phyloP scores from a whole-genome alignment of 192 early-diverging fungal genomes.

The Linnemannia elongata region DNA sequence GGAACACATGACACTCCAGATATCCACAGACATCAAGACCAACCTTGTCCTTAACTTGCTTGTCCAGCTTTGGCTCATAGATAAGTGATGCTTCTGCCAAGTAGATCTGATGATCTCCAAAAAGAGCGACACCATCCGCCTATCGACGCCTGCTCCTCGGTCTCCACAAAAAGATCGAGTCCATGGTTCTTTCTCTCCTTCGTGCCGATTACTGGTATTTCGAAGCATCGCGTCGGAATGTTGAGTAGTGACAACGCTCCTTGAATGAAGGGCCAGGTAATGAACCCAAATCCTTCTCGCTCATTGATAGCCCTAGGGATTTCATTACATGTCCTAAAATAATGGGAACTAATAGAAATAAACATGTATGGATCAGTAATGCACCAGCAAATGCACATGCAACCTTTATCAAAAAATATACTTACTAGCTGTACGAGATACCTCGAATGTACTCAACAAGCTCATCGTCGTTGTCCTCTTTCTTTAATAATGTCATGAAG shows the following conservation, averaged over 20 bases:
- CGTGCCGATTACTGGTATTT: background rate
- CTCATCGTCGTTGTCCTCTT: background rate
- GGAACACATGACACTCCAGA: too few relatives aligned
- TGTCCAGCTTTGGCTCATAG: slow-evolving; percentile 19
- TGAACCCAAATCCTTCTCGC: slow-evolving; percentile 9
- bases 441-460: slow-evolving; percentile 18
- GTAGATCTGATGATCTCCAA: slow-evolving; percentile 19
- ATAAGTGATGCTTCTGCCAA: slow-evolving; percentile 16
- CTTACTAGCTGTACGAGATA: slow-evolving; percentile 18
- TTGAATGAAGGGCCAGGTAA: slow-evolving; percentile 13
- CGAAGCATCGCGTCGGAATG: slow-evolving; percentile 9
- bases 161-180: slow-evolving; percentile 15
- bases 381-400: background rate
- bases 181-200: slow-evolving; percentile 19
- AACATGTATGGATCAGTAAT: too few relatives aligned
- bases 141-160: slow-evolving; percentile 7
- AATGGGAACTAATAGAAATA: slow-evolving; percentile 7
- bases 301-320: background rate
- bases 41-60: slow-evolving; percentile 9
- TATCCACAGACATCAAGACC: too few relatives aligned
- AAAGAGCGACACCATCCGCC: slow-evolving; percentile 16
- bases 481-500: background rate
- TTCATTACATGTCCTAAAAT: background rate
- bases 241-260: slow-evolving; percentile 2
- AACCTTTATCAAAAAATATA: background rate